These are phyloP conservation scores for Breynia disticha DNA, from an alignment of 441 rosid genomes.

Conservation along the genomic window DNA sequence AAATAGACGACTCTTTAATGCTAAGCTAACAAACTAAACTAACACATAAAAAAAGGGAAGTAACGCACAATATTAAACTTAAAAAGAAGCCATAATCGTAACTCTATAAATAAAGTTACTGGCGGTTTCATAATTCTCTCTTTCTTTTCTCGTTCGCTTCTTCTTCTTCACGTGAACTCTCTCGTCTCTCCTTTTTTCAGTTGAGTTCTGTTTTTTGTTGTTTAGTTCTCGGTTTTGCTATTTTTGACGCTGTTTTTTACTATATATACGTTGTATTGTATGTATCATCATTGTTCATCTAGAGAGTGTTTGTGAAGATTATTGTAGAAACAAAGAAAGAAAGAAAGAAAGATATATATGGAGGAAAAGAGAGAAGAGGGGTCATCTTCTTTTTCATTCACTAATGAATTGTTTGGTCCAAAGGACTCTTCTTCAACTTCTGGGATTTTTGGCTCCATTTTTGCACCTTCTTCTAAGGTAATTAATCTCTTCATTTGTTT, in stretches of 20 bases:
- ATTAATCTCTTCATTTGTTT: too few relatives aligned
- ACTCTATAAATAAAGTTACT: constrained; percentile 5
- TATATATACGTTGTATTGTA: constrained; percentile 2
- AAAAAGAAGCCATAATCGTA: neutral
- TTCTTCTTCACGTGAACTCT: neutral
- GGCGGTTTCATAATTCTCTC: neutral
- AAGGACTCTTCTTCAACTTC: constrained; percentile 49
- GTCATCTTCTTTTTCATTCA: constrained; percentile 38
- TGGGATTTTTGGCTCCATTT: constrained; percentile 54
- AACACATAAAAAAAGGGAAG: neutral
- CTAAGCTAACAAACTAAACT: neutral
- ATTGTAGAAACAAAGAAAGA: constrained; percentile 9
- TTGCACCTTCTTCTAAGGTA: constrained; percentile 58
- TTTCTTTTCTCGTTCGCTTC: constrained; percentile 8
- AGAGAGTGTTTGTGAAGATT: neutral
- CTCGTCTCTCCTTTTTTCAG: constrained; percentile 2
- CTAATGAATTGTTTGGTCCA: constrained; percentile 67
- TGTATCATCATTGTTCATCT: neutral
- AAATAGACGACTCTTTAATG: neutral
- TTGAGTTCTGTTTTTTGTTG: neutral
- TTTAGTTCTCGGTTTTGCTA: neutral
- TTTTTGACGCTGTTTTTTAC: constrained; percentile 22
- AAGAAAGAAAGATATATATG: constrained; percentile 24
- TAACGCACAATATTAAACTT: neutral
- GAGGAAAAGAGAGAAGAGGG: constrained; percentile 48